These are phyloP conservation scores for Yamadazyma nakazawae DNA, from an alignment of 805 yeast species.

Conservation along the genomic window DNA sequence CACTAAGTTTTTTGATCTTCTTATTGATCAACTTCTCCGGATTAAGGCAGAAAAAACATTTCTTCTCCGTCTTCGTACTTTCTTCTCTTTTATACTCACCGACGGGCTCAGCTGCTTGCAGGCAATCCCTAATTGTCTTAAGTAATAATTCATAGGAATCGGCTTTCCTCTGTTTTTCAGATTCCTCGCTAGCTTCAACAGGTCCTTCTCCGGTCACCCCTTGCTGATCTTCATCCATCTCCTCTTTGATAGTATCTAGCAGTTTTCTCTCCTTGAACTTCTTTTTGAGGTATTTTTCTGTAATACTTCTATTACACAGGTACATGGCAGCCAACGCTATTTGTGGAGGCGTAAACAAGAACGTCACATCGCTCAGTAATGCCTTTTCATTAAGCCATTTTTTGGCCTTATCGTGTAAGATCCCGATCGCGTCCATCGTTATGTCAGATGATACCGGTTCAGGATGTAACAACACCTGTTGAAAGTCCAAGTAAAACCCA, in stretches of 20 bases:
- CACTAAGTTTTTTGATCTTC: conserved; percentile 25
- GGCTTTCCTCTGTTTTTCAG: conserved; percentile 11
- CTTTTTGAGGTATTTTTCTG: conserved; percentile 62
- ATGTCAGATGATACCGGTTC: neutral
- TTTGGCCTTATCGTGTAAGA: conserved; percentile 68
- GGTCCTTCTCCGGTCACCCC: neutral
- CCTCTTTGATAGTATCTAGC: conserved; percentile 9
- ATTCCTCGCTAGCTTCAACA: conserved; percentile 4
- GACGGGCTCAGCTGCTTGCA: conserved; percentile 39
- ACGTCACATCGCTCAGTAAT: conserved; percentile 66
- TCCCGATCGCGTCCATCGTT: conserved; percentile 49
- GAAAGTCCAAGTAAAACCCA: conserved; percentile 92
- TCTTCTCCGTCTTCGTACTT: conserved; percentile 60
- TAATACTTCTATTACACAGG: conserved; percentile 58
- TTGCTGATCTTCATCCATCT: conserved; percentile 11
- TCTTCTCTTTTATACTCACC: conserved; percentile 55
- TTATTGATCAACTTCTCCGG: conserved; percentile 54
- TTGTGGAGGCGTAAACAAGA: conserved; percentile 89
- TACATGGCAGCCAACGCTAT: conserved; percentile 86
- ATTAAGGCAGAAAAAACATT: conserved; percentile 58
- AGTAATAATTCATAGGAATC: conserved; percentile 44
- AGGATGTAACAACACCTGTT: conserved; percentile 40
- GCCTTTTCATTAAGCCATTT: conserved; percentile 63
- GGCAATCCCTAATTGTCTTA: conserved; percentile 47
- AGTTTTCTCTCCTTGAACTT: conserved; percentile 40